Evolutionary conservation across 2,329 filamentous ascomycete species (phyloP).

Genomic region (Epichloe sylvatica): DNA sequence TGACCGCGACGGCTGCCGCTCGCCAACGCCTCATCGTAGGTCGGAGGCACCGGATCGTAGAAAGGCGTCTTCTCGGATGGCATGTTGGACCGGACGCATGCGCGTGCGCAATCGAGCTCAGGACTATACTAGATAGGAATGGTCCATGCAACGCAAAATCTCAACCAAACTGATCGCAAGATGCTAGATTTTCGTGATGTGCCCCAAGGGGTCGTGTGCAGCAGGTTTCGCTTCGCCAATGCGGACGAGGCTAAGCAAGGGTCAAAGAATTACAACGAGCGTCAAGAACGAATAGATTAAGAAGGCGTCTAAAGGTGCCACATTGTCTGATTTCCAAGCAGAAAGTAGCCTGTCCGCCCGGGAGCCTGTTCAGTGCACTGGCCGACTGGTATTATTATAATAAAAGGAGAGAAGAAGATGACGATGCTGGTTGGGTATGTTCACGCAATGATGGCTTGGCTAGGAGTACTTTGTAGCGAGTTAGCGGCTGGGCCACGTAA

Average conservation of each 20-base stretch:
- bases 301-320: not conserved
- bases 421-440: not conserved
- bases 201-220: not conserved
- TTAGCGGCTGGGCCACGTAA: not conserved
- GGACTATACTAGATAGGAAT: not conserved
- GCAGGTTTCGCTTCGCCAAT: not conserved
- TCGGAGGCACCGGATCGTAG: constrained; percentile 29
- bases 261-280: not conserved
- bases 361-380: not conserved
- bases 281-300: not conserved
- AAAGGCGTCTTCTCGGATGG: constrained; percentile 28
- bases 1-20: constrained; percentile 20
- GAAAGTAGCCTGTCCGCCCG: not conserved
- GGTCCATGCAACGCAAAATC: not conserved
- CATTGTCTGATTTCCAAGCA: not conserved
- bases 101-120: not conserved
- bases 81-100: constrained; percentile 11
- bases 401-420: not conserved
- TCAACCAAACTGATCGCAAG: not conserved
- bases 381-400: not conserved
- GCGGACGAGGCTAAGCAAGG: not conserved
- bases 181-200: not conserved
- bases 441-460: not conserved
- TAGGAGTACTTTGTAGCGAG: not conserved
- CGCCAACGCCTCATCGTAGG: constrained; percentile 29